These are phyloP conservation scores for Colletotrichum incanum DNA, from an alignment of 2,329 filamentous ascomycete species.

Conservation along the genomic window DNA sequence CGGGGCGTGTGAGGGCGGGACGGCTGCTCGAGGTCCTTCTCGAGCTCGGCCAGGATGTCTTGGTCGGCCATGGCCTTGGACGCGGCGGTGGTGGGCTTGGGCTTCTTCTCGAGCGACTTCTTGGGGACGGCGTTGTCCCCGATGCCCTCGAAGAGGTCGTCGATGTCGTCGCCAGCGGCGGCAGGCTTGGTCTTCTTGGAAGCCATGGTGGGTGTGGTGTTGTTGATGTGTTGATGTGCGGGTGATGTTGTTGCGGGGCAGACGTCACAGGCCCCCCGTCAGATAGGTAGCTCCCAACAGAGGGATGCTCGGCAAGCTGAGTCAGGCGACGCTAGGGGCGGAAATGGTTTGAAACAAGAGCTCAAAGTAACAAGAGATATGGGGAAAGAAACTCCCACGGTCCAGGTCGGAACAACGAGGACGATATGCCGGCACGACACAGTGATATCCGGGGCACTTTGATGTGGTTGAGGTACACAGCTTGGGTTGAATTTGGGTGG, in stretches of 20 bases:
- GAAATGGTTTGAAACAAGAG: constrained; percentile 21
- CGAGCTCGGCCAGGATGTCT: constrained; percentile 90
- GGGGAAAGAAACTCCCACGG: background rate
- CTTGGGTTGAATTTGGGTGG: background rate
- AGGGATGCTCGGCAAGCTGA: constrained; percentile 36
- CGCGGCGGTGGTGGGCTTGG: constrained; percentile 65
- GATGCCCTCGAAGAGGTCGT: constrained; percentile 77
- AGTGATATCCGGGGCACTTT: background rate
- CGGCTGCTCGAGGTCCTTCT: constrained; percentile 74
- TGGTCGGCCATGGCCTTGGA: constrained; percentile 70
- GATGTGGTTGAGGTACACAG: background rate
- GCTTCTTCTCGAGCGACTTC: constrained; percentile 61
- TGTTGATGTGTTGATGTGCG: constrained; percentile 19
- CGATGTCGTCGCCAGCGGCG: constrained; percentile 74
- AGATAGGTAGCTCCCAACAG: background rate
- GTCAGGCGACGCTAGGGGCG: constrained; percentile 25
- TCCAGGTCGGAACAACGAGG: constrained; percentile 7
- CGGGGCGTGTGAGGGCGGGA: constrained; percentile 89
- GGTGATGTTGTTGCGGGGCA: constrained; percentile 35
- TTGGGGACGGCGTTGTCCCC: constrained; percentile 66
- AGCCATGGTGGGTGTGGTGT: constrained; percentile 63
- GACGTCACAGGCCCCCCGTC: constrained; percentile 35
- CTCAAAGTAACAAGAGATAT: background rate
- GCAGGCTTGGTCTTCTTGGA: constrained; percentile 72
- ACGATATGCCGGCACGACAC: background rate